phyloP scores from a whole-genome alignment of 345 rosid genomes.

The Hypericum androsaemum region DNA sequence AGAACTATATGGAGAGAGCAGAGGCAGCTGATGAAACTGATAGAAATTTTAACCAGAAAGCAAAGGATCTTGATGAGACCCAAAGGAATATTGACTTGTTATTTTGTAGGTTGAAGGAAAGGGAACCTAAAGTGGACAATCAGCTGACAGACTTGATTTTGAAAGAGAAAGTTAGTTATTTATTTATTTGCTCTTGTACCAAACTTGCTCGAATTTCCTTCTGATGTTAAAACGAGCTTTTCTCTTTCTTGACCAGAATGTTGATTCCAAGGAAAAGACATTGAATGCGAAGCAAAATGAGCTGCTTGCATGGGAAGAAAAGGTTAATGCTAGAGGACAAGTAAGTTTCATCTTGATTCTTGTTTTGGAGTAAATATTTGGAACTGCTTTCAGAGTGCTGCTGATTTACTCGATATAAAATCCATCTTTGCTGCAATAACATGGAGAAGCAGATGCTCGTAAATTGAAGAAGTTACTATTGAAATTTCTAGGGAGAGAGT shows the following conservation, averaged over 20 bases:
- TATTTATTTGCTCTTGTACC: conserved; percentile 8
- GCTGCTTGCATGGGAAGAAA: conserved; percentile 50
- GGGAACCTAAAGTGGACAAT: conserved; percentile 37
- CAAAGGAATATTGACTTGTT: conserved; percentile 43
- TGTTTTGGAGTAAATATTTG: not conserved
- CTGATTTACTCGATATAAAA: too few relatives aligned
- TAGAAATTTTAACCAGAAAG: conserved; percentile 34
- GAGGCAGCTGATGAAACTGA: conserved; percentile 46
- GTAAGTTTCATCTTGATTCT: conserved; percentile 31
- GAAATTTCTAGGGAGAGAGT: too few relatives aligned
- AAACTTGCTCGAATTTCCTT: not conserved
- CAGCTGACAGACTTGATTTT: conserved; percentile 39
- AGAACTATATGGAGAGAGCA: conserved; percentile 41
- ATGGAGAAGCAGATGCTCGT: too few relatives aligned
- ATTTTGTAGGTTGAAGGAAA: conserved; percentile 38
- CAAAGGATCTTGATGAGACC: conserved; percentile 42
- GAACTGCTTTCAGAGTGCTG: not conserved
- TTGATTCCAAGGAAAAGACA: conserved; percentile 27
- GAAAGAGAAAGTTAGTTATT: conserved; percentile 53
- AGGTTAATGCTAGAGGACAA: conserved; percentile 56
- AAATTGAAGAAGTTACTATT: too few relatives aligned
- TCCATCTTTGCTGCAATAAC: too few relatives aligned
- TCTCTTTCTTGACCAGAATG: conserved; percentile 28
- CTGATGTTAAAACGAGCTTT: not conserved
- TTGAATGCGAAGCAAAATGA: conserved; percentile 48